A percentile compares a stretch with the other conserved stretches of the same genome.
Conservation (phyloP, 2,329 filamentous ascomycete genomes). For the Cryphonectria nitschkei region DNA sequence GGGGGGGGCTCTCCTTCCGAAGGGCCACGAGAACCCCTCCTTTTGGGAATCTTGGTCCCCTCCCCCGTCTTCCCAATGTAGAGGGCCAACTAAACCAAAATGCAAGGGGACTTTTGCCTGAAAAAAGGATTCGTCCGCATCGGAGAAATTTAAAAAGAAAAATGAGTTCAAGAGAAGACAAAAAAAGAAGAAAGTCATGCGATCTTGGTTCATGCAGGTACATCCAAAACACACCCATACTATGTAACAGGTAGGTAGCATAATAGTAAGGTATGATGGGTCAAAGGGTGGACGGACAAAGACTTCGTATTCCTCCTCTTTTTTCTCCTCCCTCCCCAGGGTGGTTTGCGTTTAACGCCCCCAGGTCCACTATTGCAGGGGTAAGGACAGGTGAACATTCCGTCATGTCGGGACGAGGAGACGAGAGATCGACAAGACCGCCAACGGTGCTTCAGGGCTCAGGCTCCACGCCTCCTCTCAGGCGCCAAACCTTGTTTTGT, state of each 20-base stretch:
- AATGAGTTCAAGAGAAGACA: background rate
- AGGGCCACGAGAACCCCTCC: background rate
- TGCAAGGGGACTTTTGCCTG: no score
- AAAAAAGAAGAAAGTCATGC: background rate
- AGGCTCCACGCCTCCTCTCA: background rate
- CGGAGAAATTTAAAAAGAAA: background rate
- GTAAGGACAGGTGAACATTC: background rate
- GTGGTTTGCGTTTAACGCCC: background rate
- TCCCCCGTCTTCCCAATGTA: no score
- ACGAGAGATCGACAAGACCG: background rate
- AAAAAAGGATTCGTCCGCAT: background rate
- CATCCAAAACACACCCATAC: background rate
- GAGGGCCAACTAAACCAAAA: no score
- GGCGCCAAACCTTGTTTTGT: background rate
- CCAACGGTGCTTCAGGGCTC: background rate
- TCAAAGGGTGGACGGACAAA: background rate
- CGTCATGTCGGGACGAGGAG: background rate
- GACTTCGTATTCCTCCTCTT: constrained; percentile 3
- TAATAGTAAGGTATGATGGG: background rate
- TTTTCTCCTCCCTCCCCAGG: background rate
- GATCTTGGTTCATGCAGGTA: background rate
- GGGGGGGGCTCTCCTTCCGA: background rate
- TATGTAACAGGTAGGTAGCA: background rate
- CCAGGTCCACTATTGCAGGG: background rate
- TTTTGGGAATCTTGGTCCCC: background rate